Conservation (phyloP, 768 basidiomycete species). For the Xerocomellus amylosporus region DNA sequence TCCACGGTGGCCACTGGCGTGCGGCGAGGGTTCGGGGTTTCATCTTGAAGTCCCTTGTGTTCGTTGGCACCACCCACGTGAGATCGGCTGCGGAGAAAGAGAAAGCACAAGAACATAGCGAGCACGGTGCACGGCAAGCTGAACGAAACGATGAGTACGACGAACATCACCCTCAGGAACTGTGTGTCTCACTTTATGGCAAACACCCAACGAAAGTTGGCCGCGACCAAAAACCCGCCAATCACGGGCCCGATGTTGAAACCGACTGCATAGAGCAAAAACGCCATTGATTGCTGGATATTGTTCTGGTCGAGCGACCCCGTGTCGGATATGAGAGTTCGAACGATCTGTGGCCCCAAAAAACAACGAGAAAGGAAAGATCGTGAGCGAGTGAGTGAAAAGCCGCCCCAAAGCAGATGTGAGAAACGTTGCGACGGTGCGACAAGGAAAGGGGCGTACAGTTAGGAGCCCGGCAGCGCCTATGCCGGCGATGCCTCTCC, state of each 20-base stretch:
- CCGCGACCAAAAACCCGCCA: conserved; percentile 37
- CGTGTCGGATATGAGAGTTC: conserved; percentile 46
- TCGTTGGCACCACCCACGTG: conserved; percentile 19
- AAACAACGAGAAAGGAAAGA: not conserved
- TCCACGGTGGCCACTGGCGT: not conserved
- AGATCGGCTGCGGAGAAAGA: conserved; percentile 38
- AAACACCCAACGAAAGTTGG: conserved; percentile 53
- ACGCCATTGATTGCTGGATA: conserved; percentile 39
- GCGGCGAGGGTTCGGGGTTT: not conserved
- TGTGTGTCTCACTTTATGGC: conserved; percentile 45
- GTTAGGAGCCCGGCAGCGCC: conserved; percentile 46
- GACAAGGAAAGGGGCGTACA: conserved; percentile 10
- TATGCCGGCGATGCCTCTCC: conserved; percentile 48
- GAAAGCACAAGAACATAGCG: conserved; percentile 38
- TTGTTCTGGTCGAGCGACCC: conserved; percentile 42
- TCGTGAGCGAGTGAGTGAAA: not conserved
- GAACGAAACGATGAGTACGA: not conserved
- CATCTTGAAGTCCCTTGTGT: conserved; percentile 9
- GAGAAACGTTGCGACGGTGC: not conserved
- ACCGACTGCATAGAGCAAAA: conserved; percentile 43
- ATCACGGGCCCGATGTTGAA: conserved; percentile 45
- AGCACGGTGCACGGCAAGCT: conserved; percentile 41
- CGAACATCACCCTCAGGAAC: not conserved
- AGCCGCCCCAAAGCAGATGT: not conserved
- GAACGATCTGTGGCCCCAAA: conserved; percentile 31